Base-by-base conservation (phyloP, 2,329 filamentous ascomycete species). In the Westerdykella sp. region DNA sequence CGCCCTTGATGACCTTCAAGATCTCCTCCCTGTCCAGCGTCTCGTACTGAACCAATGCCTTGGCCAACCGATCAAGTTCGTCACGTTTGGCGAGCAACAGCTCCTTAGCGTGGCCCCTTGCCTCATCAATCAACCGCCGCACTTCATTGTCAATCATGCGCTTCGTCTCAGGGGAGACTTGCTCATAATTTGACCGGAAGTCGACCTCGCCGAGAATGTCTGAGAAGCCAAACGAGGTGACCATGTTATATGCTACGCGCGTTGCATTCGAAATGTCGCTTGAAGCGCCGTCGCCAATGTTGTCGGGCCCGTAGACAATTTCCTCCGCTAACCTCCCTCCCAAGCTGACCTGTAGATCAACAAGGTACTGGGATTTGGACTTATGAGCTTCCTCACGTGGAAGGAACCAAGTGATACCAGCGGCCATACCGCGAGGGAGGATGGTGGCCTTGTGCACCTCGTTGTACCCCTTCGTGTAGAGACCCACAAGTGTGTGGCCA, bases 391-490 rank as follows among this genome's bases (percentile, higher is more conserved):
- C 89, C 67, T 90, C 89, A 70, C 96, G 90, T 75, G 90, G 90
- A 18, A 98, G 75, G 66, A 84, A 85, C 51, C 86, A 85, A 0
- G 93, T 98, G 50, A 95, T 80, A 47, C 93, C 93, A 6, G 97
- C 76, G 18, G 86, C 80, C 57, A 83, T 82, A 10, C 93, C 93
- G 58, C 94, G 84, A 41, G 93, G 90, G 58, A 98, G 84, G 56
- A 98, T 94, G 1, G 93, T 98, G 39, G 95, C 90, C 71, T 98
- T 98, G 77, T 98, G 96, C 1, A 98, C 76, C 25, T 85, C 85
- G 50, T 78, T 83, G 41, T 84, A 80, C 31, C 80, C 80, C 47
- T 85, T 82, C 11, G 84, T 87, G 55, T 91, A 89, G 59, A 96
- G 82, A 43, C 85, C 84, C 46, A 96, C 87, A 13, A 98, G 79